A percentile compares a stretch with the other conserved stretches of the same genome.
Conservation (phyloP, 495 filamentous ascomycete species). For the Lophiostoma macrostomum region DNA sequence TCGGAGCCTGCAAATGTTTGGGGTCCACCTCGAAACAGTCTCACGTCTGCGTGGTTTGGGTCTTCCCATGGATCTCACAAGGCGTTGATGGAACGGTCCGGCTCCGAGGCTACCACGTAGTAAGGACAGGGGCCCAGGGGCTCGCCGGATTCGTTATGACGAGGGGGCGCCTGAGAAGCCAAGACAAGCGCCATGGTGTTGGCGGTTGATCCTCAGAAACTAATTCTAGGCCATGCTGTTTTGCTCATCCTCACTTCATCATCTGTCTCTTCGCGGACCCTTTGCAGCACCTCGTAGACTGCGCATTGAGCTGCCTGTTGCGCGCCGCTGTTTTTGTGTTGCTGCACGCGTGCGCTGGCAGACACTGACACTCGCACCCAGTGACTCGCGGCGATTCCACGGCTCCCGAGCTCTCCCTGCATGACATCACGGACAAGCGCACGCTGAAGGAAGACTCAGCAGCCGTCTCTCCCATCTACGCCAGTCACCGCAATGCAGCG, state of each 20-base stretch:
- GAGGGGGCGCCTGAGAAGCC: conserved; percentile 1
- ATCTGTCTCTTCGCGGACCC: no score
- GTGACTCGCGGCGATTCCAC: conserved; percentile 1
- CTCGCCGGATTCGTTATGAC: neutral
- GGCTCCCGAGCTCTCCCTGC: neutral
- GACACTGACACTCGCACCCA: neutral
- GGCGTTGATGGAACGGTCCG: neutral
- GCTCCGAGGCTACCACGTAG: neutral
- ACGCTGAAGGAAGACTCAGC: neutral
- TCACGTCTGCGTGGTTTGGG: no score
- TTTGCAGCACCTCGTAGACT: no score
- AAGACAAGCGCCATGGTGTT: no score
- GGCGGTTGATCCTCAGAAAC: no score
- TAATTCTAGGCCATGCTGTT: no score
- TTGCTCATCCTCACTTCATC: no score
- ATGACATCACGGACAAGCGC: conserved; percentile 17
- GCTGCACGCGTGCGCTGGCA: no score
- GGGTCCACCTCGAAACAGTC: no score
- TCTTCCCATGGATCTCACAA: no score
- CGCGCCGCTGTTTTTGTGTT: neutral
- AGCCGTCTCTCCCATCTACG: neutral
- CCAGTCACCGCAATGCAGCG: conserved; percentile 22
- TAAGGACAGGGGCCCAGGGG: neutral
- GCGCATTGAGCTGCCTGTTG: no score
- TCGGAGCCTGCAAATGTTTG: no score